These are phyloP conservation scores for Piper longum DNA, from an alignment of 164 flowering plant genomes.

Conservation along the genomic window DNA sequence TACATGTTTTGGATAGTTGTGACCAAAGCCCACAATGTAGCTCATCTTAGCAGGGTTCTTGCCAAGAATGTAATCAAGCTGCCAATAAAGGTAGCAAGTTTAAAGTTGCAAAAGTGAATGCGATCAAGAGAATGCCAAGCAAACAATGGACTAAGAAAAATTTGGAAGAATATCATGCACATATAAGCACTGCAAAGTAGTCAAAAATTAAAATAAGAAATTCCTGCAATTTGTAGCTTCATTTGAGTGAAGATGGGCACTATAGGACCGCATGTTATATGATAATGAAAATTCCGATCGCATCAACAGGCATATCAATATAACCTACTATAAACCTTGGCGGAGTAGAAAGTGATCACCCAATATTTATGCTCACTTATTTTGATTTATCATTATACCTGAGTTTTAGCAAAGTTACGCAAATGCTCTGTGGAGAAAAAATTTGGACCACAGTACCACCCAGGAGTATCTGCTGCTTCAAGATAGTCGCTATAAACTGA, in stretches of 20 bases:
- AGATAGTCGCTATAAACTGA: constrained; percentile 76
- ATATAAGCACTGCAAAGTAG: no score
- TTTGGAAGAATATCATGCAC: no score
- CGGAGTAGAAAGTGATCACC: not conserved
- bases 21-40: constrained; percentile 81
- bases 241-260: no score
- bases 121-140: no score
- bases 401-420: constrained; percentile 75
- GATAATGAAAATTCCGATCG: no score
- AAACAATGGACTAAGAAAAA: no score
- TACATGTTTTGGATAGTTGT: constrained; percentile 68
- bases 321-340: not conserved
- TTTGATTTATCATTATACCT: constrained; percentile 29
- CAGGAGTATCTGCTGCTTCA: constrained; percentile 94
- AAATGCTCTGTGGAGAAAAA: constrained; percentile 60
- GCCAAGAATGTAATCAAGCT: constrained; percentile 93
- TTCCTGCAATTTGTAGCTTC: no score
- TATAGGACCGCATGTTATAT: no score
- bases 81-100: constrained; percentile 10
- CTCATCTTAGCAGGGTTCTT: constrained; percentile 92
- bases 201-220: no score
- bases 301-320: not conserved
- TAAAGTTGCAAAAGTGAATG: not conserved
- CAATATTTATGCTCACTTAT: not conserved
- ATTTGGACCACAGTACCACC: constrained; percentile 96